Base-by-base conservation (phyloP, 495 filamentous ascomycete species). In the Tetracladium setigerum region DNA sequence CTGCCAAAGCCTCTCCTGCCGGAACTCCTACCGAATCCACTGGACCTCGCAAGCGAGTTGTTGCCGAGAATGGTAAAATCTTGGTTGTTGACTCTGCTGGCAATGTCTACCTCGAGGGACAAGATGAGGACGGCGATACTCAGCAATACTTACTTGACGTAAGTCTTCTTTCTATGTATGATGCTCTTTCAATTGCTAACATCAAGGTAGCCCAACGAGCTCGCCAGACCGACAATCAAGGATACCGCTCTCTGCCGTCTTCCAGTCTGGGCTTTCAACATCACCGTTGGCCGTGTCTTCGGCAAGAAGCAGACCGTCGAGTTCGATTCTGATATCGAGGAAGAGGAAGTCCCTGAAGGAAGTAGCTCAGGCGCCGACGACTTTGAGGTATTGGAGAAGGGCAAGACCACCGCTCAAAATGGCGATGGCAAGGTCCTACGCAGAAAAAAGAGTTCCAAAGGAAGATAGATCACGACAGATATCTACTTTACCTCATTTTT, bases 21-120 rank as follows among this genome's bases (percentile, higher is more conserved):
- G 62, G 53, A 37, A 66, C 61, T 38, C 70, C 44, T 62, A 73
- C 62, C 56, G 85, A 51, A 56, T 75, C 51, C 0, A 54, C 51
- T 17, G 87, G 88, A 2, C 69, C 84, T 33, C 87, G 84, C 65
- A 91, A 89, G 74, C 69, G 81, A 10, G 85, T 97, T 15, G 76
- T 89, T 19, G 90, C 89, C 2, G 84, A 95, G 71, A 98, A 98
- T 60, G 92, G 92, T 35, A 98, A 98, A 67, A 73, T 92, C 0
- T 64, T 97, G 33, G 84, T 98, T 50, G 92, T 98, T 6, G 92
- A 98, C 65, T 86, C 86, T 0, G 68, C 81, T 14, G 92, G 92
- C 6, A 88, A 94, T 60, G 92, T 98, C 18, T 98, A 84, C 64
- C 70, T 98, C 12, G 88, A 96, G 58, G 86, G 95, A 52, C 81